A percentile compares a stretch with the other conserved stretches of the same genome.
phyloP scores from a whole-genome alignment of 805 yeast species.

The Scheffersomyces spartinae region DNA sequence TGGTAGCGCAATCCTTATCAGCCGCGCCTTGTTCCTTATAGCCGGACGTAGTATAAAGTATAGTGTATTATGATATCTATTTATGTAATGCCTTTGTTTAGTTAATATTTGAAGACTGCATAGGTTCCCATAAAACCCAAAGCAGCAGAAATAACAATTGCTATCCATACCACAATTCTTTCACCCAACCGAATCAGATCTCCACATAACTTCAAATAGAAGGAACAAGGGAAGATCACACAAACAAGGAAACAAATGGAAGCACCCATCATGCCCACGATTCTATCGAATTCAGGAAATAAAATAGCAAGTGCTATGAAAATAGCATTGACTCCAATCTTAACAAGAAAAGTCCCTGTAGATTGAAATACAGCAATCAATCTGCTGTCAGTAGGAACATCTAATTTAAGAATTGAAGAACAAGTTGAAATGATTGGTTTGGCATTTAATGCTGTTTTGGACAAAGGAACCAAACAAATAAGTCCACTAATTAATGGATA shows the following conservation, averaged over 20 bases:
- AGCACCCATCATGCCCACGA: conserved; percentile 75
- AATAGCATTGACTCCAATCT: conserved; percentile 38
- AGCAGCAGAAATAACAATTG: conserved; percentile 32
- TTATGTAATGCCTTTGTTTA: conserved; percentile 1
- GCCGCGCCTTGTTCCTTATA: no score
- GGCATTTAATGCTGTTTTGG: conserved; percentile 75
- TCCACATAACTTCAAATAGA: conserved; percentile 50
- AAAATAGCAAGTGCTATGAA: conserved; percentile 51
- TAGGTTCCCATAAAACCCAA: conserved; percentile 51
- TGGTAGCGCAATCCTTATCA: no score
- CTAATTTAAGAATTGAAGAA: conserved; percentile 1
- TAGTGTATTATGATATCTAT: no score
- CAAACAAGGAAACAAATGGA: conserved; percentile 73
- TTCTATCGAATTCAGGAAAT: conserved; percentile 70
- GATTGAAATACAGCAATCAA: no score
- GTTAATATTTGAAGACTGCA: conserved; percentile 23
- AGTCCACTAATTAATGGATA: conserved; percentile 44
- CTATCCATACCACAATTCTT: conserved; percentile 25
- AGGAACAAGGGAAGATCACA: conserved; percentile 62
- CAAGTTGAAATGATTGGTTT: conserved; percentile 65
- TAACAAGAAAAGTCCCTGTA: conserved; percentile 9
- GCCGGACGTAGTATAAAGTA: no score
- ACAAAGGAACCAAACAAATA: conserved; percentile 74
- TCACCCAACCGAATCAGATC: conserved; percentile 30
- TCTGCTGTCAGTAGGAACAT: background rate